Evolutionary conservation across 352 stramenopile species (phyloP).

Genomic region (Pythium phragmitis): DNA sequence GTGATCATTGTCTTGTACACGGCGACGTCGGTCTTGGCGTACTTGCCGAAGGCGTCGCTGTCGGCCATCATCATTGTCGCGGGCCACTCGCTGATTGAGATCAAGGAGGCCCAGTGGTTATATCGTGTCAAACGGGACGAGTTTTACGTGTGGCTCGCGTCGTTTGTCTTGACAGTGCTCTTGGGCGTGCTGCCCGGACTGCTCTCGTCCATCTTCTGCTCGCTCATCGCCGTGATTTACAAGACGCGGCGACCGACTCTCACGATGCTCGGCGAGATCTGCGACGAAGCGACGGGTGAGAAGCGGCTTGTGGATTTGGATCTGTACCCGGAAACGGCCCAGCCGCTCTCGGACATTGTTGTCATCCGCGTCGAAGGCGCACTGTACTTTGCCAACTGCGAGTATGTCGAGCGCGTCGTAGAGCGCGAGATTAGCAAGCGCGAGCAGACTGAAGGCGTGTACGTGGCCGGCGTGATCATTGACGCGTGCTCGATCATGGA

Average conservation of each 20-base stretch:
- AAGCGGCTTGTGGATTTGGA: slow-evolving; percentile 47
- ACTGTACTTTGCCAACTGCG: slow-evolving; percentile 66
- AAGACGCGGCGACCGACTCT: slow-evolving; percentile 51
- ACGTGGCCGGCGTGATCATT: slow-evolving; percentile 60
- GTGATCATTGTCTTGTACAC: slow-evolving; percentile 84
- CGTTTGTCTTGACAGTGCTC: slow-evolving; percentile 50
- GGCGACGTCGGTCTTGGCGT: slow-evolving; percentile 78
- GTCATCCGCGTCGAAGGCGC: slow-evolving; percentile 54
- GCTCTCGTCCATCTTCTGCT: slow-evolving; percentile 55
- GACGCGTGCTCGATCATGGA: slow-evolving; percentile 81
- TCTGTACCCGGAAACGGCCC: slow-evolving; percentile 39
- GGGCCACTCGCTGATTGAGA: slow-evolving; percentile 87
- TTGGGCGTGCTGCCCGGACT: slow-evolving; percentile 51
- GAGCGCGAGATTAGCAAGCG: slow-evolving; percentile 47
- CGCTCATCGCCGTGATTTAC: slow-evolving; percentile 54
- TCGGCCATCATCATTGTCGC: slow-evolving; percentile 89
- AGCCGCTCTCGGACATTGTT: slow-evolving; percentile 42
- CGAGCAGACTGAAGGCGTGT: slow-evolving; percentile 35
- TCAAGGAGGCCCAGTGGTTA: slow-evolving; percentile 77
- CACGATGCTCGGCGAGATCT: slow-evolving; percentile 45
- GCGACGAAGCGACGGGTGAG: slow-evolving; percentile 33
- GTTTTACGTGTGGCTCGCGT: slow-evolving; percentile 60
- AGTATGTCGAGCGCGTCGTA: slow-evolving; percentile 54
- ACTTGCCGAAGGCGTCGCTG: slow-evolving; percentile 83
- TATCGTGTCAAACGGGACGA: slow-evolving; percentile 67